Conservation (phyloP, 1,284 basidiomycete genomes). For the Afroboletus lepidellus region DNA sequence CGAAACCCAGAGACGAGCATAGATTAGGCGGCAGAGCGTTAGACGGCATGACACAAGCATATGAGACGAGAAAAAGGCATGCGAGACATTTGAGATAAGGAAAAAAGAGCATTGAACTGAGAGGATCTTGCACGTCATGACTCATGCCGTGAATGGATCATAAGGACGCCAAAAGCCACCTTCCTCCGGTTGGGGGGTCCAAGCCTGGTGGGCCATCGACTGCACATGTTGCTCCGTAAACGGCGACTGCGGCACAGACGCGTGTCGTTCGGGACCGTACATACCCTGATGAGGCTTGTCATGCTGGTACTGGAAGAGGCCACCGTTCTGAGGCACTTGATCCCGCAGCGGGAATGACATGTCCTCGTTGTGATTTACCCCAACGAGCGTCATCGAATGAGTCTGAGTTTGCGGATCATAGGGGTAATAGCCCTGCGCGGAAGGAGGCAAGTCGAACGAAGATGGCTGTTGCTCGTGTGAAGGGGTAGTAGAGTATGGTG, state of each 20-base stretch:
- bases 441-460: slow-evolving; percentile 20
- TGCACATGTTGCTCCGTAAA: slow-evolving; percentile 21
- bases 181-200: slow-evolving; percentile 25
- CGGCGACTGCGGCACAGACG: slow-evolving; percentile 18
- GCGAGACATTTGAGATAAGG: background rate
- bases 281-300: slow-evolving; percentile 26
- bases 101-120: background rate
- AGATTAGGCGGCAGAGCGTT: slow-evolving; percentile 3
- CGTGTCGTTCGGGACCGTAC: slow-evolving; percentile 24
- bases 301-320: slow-evolving; percentile 21
- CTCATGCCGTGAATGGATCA: slow-evolving; percentile 25
- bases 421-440: slow-evolving; percentile 21
- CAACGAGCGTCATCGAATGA: slow-evolving; percentile 23
- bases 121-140: slow-evolving; percentile 4
- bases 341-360: slow-evolving; percentile 22
- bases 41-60: background rate
- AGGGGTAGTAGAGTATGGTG: slow-evolving; percentile 18
- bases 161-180: slow-evolving; percentile 27
- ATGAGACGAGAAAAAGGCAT: background rate
- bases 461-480: slow-evolving; percentile 22
- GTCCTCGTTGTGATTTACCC: slow-evolving; percentile 17
- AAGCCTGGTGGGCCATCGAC: slow-evolving; percentile 16
- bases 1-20: slow-evolving; percentile 5
- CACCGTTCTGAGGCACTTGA: slow-evolving; percentile 14
- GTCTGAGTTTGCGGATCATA: slow-evolving; percentile 20